Base-by-base conservation (phyloP, 306 rosid species). In the Castanea sativa region DNA sequence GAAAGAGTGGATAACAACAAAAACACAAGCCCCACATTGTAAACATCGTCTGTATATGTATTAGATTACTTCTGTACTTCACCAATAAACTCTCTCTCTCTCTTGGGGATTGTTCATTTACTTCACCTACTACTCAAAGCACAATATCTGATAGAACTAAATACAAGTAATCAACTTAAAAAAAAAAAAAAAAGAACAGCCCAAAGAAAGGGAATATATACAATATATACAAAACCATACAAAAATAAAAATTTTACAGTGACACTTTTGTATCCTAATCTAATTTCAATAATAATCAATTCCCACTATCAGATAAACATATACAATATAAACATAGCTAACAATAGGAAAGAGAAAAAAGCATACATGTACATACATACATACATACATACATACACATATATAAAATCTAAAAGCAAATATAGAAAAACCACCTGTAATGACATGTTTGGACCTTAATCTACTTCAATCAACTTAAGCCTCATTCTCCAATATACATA, bases 241-340 rank as follows among this genome's bases (percentile, higher is more conserved):
- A 13, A 14, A 63, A 27, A 19, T 38, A 27, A 14, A 32, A 38
- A 3, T 12, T 25, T 35, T 55, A 16, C 7, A 15, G 9, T 25
- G 7, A 69, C 29, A 56, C 32, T 27, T 11, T 27, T 19, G 15
- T 2, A 30, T 45, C 16, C 25, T 18, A 7, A 52, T 23, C 56
- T n/a, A 49, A 72, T 38, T 65, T 76, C 56, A 30, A 27, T 52
- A 71, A 25, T 23, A 35, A 65, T 71, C 57, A 81, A 59, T 59
- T 23, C 71, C 58, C 58, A 25, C n/a, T 16, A 61, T 33, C 74
- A 71, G 59, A 25, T 51, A 30, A 14, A 51, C 21, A 25, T 20
- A 25, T 6, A 7, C 8, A 81, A 63, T 51, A 64, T 13, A 25
- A 29, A n/a, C 53, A 68, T 18, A 19, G 38, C 35, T 65, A 73